Conservation (phyloP, 2,329 filamentous ascomycete species). For the Sporothrix phasma region DNA sequence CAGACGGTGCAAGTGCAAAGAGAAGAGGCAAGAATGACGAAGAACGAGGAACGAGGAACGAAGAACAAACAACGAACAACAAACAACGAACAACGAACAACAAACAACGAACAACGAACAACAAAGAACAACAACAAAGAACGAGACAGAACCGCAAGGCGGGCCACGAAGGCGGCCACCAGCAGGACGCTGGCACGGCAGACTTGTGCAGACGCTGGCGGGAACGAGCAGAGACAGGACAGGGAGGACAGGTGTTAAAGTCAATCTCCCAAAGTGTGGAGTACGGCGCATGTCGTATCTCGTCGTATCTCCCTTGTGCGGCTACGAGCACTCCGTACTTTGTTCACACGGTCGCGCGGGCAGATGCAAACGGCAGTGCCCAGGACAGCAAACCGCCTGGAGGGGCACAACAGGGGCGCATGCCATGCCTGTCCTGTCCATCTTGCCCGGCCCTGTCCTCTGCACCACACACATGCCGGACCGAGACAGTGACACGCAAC, state of each 20-base stretch:
- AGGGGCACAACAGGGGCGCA: neutral
- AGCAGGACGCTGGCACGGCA: neutral
- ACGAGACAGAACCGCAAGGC: neutral
- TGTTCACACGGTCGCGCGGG: no score
- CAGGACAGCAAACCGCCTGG: neutral
- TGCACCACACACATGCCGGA: constrained; percentile 1
- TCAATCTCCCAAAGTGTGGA: no score
- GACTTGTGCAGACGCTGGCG: neutral
- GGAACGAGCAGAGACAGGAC: neutral
- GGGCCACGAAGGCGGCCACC: neutral
- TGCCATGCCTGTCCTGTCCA: neutral
- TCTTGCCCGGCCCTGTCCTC: neutral
- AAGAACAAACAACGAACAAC: no score
- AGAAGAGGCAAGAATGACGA: neutral
- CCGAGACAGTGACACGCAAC: constrained; percentile 6
- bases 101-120: no score
- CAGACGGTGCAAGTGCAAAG: no score
- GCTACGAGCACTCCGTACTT: no score
- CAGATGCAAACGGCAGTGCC: neutral
- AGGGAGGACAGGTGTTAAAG: neutral
- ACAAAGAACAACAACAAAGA: no score
- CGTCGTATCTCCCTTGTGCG: no score
- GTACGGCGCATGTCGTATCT: no score
- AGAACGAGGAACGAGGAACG: no score
- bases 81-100: no score